Conservation (phyloP, 228 moss, liverwort and hornwort species). For the Sphagnum fallax region DNA sequence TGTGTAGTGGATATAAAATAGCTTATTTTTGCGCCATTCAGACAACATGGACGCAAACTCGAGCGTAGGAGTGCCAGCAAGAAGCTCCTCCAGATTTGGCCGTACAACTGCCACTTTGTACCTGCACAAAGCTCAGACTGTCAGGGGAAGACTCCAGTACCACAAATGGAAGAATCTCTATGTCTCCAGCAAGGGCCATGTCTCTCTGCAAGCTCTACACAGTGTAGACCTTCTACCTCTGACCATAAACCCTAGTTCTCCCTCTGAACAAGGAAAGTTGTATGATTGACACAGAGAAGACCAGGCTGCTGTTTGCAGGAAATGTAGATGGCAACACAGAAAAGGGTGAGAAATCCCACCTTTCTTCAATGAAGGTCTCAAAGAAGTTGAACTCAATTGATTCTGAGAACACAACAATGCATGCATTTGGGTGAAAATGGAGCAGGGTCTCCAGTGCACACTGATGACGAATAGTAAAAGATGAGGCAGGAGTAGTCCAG, state of each 20-base stretch:
- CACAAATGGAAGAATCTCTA: too few relatives aligned
- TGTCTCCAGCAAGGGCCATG: too few relatives aligned
- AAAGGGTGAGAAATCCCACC: conserved; percentile 23
- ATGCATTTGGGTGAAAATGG: conserved; percentile 73
- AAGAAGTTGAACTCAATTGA: conserved; percentile 68
- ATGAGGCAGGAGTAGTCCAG: conserved; percentile 87
- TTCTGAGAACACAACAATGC: conserved; percentile 91
- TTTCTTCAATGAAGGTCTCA: conserved; percentile 58
- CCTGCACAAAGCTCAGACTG: conserved; percentile 29
- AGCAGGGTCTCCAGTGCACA: conserved; percentile 83
- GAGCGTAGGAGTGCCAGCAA: conserved; percentile 62
- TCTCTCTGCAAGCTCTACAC: too few relatives aligned
- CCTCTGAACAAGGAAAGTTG: too few relatives aligned
- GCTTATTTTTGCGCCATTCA: conserved; percentile 61
- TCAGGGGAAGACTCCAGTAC: neutral
- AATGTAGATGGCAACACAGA: too few relatives aligned
- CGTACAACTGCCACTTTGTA: conserved; percentile 71
- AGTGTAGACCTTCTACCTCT: too few relatives aligned
- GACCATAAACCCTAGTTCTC: too few relatives aligned
- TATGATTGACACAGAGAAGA: too few relatives aligned
- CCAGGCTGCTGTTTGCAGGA: too few relatives aligned
- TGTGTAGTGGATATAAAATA: conserved; percentile 81
- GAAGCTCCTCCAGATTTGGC: conserved; percentile 77
- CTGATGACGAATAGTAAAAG: conserved; percentile 83
- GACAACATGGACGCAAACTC: conserved; percentile 70